Percentiles rank a stretch among this genome's conserved stretches.
phyloP scores from a whole-genome alignment of 2,329 filamentous ascomycete genomes.

The Ophidiomyces ophidiicola region DNA sequence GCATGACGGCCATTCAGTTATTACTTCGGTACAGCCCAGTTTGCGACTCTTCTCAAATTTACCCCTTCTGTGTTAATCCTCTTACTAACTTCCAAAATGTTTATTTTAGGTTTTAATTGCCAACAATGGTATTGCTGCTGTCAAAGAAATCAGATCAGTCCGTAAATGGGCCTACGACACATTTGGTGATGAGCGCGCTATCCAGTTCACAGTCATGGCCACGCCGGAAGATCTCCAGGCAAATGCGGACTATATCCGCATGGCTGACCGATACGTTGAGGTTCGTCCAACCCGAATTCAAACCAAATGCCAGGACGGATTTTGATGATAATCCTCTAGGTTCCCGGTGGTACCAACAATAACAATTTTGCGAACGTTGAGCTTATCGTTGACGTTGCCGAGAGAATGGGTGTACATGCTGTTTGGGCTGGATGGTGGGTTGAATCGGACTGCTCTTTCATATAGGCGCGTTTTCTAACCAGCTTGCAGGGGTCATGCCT shows the following conservation, averaged over 20 bases:
- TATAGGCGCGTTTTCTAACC: slow-evolving; percentile 9
- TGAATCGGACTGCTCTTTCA: background rate
- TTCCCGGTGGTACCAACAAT: slow-evolving; percentile 97
- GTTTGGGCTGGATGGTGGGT: slow-evolving; percentile 96
- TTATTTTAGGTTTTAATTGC: slow-evolving; percentile 74
- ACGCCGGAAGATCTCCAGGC: slow-evolving; percentile 94
- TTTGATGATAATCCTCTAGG: slow-evolving; percentile 32
- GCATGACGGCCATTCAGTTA: slow-evolving; percentile 91
- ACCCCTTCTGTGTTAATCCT: no score
- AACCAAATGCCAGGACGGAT: background rate
- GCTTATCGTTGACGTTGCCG: slow-evolving; percentile 94
- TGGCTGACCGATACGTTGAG: slow-evolving; percentile 99
- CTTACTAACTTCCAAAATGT: background rate
- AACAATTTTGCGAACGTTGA: slow-evolving; percentile 99
- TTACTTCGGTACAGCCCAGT: slow-evolving; percentile 92
- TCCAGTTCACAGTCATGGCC: slow-evolving; percentile 99
- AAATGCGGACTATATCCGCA: slow-evolving; percentile 98
- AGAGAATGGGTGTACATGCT: slow-evolving; percentile 96
- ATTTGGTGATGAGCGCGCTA: slow-evolving; percentile 94
- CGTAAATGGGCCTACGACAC: slow-evolving; percentile 99
- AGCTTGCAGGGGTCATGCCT: slow-evolving; percentile 71
- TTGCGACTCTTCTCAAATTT: slow-evolving; percentile 31
- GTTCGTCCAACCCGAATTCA: slow-evolving; percentile 27
- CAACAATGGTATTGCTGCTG: slow-evolving; percentile 98
- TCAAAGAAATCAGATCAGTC: slow-evolving; percentile 98